These are phyloP conservation scores for Macrotyloma uniflorum DNA, from an alignment of 306 rosid genomes.

Conservation along the genomic window DNA sequence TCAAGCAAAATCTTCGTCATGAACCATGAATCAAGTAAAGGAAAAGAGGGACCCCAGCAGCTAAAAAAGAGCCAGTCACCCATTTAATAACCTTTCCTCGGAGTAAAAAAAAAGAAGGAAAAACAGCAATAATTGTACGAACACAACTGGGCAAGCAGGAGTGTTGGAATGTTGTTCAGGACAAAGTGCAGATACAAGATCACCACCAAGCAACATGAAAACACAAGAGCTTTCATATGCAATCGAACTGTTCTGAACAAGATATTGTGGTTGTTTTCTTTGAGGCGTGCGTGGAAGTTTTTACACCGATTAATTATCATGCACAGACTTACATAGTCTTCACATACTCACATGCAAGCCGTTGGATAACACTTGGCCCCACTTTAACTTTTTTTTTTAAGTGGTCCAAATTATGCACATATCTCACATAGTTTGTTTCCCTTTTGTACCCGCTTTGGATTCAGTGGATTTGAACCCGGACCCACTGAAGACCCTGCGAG, in stretches of 20 bases:
- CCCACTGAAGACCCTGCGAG: conserved; percentile 49
- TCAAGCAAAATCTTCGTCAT: neutral
- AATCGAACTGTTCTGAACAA: conserved; percentile 33
- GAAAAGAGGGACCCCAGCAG: conserved; percentile 16
- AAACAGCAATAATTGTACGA: conserved; percentile 58
- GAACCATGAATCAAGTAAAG: conserved; percentile 9
- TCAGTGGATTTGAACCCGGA: conserved; percentile 48
- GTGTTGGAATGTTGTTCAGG: conserved; percentile 69
- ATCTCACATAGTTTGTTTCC: conserved; percentile 26
- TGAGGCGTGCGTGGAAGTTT: conserved; percentile 54
- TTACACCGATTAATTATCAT: conserved; percentile 30
- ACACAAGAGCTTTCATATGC: conserved; percentile 37
- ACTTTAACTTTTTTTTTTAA: conserved; percentile 5
- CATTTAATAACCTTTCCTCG: conserved; percentile 39
- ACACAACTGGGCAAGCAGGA: conserved; percentile 45
- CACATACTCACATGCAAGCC: conserved; percentile 12
- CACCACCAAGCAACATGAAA: conserved; percentile 41
- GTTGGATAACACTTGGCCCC: conserved; percentile 12
- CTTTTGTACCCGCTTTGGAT: conserved; percentile 34
- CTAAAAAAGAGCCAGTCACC: conserved; percentile 24
- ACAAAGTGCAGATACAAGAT: conserved; percentile 55
- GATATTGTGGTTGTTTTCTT: conserved; percentile 34
- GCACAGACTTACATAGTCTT: neutral
- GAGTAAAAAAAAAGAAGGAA: conserved; percentile 29
- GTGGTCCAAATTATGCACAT: conserved; percentile 14